Evolutionary conservation across 345 rosid species (phyloP).

Genomic region (Eucalyptus shirleyi): DNA sequence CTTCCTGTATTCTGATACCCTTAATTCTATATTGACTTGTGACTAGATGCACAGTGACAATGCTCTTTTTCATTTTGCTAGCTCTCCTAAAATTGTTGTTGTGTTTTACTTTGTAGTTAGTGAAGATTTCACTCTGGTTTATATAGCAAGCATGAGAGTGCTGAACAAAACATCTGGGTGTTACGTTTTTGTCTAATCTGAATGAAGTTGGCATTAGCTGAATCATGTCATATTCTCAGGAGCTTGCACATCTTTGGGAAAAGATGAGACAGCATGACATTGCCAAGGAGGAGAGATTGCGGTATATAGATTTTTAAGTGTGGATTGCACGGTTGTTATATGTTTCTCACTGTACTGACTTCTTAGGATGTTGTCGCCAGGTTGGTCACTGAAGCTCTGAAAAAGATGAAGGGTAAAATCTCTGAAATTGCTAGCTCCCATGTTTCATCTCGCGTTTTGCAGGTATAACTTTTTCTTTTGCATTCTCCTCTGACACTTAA

Average conservation of each 20-base stretch:
- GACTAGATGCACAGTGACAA: background rate
- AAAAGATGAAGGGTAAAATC: constrained; percentile 88
- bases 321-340: background rate
- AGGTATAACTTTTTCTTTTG: constrained; percentile 28
- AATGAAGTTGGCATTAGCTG: background rate
- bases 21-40: background rate
- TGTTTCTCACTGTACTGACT: background rate
- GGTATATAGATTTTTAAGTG: constrained; percentile 19
- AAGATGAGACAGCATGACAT: constrained; percentile 87
- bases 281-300: constrained; percentile 74
- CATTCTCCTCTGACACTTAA: background rate
- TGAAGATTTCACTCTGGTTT: too few species aligned
- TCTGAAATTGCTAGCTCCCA: constrained; percentile 78
- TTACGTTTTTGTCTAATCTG: background rate
- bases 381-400: constrained; percentile 59
- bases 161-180: background rate
- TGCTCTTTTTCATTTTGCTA: background rate
- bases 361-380: constrained; percentile 9
- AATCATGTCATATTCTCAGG: constrained; percentile 21
- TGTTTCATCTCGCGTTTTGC: constrained; percentile 88
- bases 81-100: too few species aligned
- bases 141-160: background rate
- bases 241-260: constrained; percentile 86
- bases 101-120: too few species aligned
- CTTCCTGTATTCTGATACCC: background rate